These are phyloP conservation scores for Talaromyces funiculosus DNA, from an alignment of 2,329 filamentous ascomycete genomes.

Conservation along the genomic window DNA sequence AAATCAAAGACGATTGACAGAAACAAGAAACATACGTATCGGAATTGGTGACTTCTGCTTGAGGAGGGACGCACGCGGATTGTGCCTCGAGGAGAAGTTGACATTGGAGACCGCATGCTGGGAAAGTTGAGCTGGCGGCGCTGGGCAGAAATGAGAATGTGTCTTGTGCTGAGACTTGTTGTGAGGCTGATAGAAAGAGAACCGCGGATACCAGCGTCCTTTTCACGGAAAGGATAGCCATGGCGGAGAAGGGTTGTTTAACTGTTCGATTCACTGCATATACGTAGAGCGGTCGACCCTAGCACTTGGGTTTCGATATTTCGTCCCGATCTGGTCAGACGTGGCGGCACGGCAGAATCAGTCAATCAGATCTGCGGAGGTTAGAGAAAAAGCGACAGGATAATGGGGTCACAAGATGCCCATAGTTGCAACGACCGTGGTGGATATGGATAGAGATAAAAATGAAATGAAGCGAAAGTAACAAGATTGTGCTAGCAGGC, in stretches of 20 bases:
- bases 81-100: slow-evolving; percentile 64
- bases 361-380: neutral
- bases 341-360: neutral
- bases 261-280: neutral
- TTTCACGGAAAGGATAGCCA: slow-evolving; percentile 6
- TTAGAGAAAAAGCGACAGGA: neutral
- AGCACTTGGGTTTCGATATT: neutral
- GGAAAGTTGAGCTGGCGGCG: slow-evolving; percentile 45
- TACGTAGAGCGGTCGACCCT: neutral
- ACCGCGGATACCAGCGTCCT: neutral
- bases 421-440: slow-evolving; percentile 4
- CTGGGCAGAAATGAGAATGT: slow-evolving; percentile 30
- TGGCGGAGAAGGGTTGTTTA: neutral
- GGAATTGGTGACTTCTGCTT: slow-evolving; percentile 45
- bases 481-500: neutral
- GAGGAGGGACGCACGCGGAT: slow-evolving; percentile 60
- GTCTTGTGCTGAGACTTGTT: slow-evolving; percentile 13
- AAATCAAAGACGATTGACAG: slow-evolving; percentile 59
- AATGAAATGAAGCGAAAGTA: neutral
- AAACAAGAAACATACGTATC: slow-evolving; percentile 64
- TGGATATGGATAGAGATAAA: neutral
- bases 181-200: neutral
- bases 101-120: slow-evolving; percentile 57
- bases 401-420: slow-evolving; percentile 3
- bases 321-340: neutral